phyloP scores from a whole-genome alignment of 192 early-diverging fungal genomes.

The Backusella tuberculispora region DNA sequence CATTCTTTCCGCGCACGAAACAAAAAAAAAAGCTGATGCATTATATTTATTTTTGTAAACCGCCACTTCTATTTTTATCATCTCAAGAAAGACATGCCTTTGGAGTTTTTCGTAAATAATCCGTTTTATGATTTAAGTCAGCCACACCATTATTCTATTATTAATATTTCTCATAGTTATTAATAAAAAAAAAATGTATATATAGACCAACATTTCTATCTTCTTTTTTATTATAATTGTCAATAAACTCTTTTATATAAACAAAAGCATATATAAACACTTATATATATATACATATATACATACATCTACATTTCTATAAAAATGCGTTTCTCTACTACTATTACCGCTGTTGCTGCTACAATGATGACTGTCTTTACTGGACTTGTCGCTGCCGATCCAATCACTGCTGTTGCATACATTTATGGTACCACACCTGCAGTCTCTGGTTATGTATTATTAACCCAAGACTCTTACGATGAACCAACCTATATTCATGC shows the following conservation, averaged over 20 bases:
- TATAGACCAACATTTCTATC: neutral
- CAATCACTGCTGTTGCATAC: constrained; percentile 2
- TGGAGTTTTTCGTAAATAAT: neutral
- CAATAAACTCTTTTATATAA: neutral
- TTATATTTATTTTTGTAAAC: neutral
- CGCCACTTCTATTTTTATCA: constrained; percentile 9
- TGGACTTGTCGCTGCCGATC: neutral
- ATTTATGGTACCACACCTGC: neutral
- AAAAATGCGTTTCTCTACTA: neutral
- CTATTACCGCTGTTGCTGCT: neutral
- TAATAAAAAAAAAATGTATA: neutral
- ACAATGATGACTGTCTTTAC: neutral
- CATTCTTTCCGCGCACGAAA: neutral
- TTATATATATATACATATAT: too few species aligned
- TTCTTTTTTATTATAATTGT: neutral
- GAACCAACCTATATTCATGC: constrained; percentile 60
- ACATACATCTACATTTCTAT: neutral
- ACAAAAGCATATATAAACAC: too few species aligned
- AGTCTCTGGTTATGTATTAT: constrained; percentile 71
- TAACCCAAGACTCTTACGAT: constrained; percentile 68
- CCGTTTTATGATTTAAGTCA: neutral
- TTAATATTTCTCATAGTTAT: neutral
- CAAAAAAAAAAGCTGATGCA: neutral
- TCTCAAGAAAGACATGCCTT: neutral
- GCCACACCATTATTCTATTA: neutral